Conservation (phyloP, 2,329 filamentous ascomycete genomes). For the Aspergillus felis region DNA sequence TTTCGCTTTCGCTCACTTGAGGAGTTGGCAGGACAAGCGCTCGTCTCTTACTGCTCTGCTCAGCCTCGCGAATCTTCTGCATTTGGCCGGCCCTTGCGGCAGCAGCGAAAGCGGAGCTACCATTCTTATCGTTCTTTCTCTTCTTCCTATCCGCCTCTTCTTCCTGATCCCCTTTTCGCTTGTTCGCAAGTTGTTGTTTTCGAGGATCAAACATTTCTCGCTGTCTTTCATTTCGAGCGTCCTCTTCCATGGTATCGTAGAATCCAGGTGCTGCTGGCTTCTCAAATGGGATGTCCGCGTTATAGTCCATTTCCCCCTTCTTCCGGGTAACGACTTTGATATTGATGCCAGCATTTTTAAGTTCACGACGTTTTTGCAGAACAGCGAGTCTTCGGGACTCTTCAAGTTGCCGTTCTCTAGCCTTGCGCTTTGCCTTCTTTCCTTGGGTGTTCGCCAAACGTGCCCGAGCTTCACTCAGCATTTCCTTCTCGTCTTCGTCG, state of each 20-base stretch:
- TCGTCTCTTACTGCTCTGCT: constrained; percentile 91
- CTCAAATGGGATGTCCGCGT: constrained; percentile 97
- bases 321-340: constrained; percentile 91
- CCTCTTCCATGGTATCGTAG: constrained; percentile 86
- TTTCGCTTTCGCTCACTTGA: constrained; percentile 85
- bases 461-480: constrained; percentile 95
- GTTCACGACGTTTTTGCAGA: constrained; percentile 89
- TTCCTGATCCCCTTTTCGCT: constrained; percentile 88
- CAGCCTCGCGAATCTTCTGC: constrained; percentile 91
- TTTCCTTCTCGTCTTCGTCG: constrained; percentile 98
- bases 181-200: constrained; percentile 85
- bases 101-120: constrained; percentile 74
- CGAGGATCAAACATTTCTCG: constrained; percentile 83
- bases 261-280: constrained; percentile 86
- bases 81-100: constrained; percentile 90
- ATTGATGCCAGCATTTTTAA: constrained; percentile 97
- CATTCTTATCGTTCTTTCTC: constrained; percentile 82
- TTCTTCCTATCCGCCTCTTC: constrained; percentile 77
- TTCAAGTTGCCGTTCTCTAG: constrained; percentile 89
- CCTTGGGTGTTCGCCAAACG: constrained; percentile 96
- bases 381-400: constrained; percentile 86
- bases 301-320: constrained; percentile 98
- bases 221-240: constrained; percentile 74
- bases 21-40: constrained; percentile 79
- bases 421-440: constrained; percentile 98